Evolutionary conservation across 805 yeast species (phyloP).

Genomic region (Monosporozyma yasuniensis): DNA sequence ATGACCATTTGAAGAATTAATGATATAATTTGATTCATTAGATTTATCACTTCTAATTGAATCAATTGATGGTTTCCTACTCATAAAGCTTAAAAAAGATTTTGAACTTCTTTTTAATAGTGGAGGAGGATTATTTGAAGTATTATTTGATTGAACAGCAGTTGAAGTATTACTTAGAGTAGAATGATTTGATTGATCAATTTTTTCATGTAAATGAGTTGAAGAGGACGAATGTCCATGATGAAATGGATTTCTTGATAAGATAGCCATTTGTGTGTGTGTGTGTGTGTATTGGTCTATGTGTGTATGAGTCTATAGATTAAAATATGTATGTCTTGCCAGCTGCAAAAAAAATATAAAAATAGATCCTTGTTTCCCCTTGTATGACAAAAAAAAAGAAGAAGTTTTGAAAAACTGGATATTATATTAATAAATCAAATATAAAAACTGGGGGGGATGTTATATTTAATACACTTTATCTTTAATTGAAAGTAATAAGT

Average conservation of each 20-base stretch:
- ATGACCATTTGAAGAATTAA: slow-evolving; percentile 9
- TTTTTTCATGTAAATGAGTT: slow-evolving; percentile 5
- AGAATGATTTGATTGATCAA: not conserved
- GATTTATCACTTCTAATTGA: slow-evolving; percentile 27
- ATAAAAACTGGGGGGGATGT: too few species aligned
- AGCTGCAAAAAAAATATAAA: too few species aligned
- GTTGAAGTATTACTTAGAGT: not conserved
- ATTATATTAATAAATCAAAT: too few species aligned
- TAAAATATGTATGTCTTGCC: not conserved
- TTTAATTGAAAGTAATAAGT: too few species aligned
- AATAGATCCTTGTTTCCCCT: too few species aligned
- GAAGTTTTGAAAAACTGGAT: too few species aligned
- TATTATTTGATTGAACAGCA: not conserved
- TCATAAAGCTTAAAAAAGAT: slow-evolving; percentile 26
- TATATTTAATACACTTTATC: too few species aligned
- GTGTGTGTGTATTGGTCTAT: not conserved
- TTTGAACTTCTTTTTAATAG: slow-evolving; percentile 18
- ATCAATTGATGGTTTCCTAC: slow-evolving; percentile 26
- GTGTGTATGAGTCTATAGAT: not conserved
- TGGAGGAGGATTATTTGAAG: slow-evolving; percentile 3
- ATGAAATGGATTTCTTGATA: slow-evolving; percentile 26
- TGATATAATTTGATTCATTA: slow-evolving; percentile 12
- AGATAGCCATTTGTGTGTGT: not conserved
- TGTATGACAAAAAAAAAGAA: too few species aligned
- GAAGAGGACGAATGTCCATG: slow-evolving; percentile 4